Conservation (phyloP, 345 rosid genomes). For the Sonneratia caseolaris region DNA sequence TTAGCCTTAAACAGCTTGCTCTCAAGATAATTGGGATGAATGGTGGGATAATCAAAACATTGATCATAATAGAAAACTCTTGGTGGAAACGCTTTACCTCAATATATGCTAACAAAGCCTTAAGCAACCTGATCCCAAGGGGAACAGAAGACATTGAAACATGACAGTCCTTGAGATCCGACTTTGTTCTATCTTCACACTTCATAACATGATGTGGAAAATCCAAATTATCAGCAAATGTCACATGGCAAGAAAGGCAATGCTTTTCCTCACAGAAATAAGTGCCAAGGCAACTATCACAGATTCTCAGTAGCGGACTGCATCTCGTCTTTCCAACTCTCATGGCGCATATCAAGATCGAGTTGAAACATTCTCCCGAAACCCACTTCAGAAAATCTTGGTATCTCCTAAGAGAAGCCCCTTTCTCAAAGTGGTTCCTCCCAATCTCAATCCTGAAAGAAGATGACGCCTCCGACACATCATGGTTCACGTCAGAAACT, state of each 20-base stretch:
- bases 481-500: slow-evolving; percentile 41
- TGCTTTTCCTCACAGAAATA: slow-evolving; percentile 42
- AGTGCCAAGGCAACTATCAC: slow-evolving; percentile 52
- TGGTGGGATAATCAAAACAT: neutral
- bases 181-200: slow-evolving; percentile 35
- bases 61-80: neutral
- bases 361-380: slow-evolving; percentile 55
- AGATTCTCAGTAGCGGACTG: slow-evolving; percentile 44
- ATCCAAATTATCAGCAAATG: slow-evolving; percentile 23
- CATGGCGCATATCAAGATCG: slow-evolving; percentile 36
- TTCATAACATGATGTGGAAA: slow-evolving; percentile 29
- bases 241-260: slow-evolving; percentile 64
- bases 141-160: slow-evolving; percentile 45
- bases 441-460: slow-evolving; percentile 73
- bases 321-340: slow-evolving; percentile 53
- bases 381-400: slow-evolving; percentile 76
- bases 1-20: neutral
- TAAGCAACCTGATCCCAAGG: slow-evolving; percentile 61
- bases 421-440: slow-evolving; percentile 55
- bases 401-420: slow-evolving; percentile 54
- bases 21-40: neutral
- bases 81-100: slow-evolving; percentile 43
- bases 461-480: slow-evolving; percentile 36
- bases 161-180: slow-evolving; percentile 18
- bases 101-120: slow-evolving; percentile 45